Base-by-base conservation (phyloP, 352 stramenopile genomes). In the Globisporangium nodosum region DNA sequence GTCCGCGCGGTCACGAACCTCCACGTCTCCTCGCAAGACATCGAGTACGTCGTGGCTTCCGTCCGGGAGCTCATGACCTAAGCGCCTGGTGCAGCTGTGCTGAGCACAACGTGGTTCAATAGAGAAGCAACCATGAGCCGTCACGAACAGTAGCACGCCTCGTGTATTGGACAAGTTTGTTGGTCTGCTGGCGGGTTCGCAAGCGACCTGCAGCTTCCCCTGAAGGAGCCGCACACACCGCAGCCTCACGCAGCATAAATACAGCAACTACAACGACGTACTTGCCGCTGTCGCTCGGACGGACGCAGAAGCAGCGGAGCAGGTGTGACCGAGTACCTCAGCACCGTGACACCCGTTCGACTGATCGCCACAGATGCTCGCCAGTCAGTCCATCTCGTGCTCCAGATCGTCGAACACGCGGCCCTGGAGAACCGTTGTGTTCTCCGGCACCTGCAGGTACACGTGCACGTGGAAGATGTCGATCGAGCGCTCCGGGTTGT, bases 401-500 rank as follows among this genome's bases (percentile, higher is more conserved):
- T 81, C 58, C 18, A 94, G 56, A 46, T 88, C 74, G 43, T 92
- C 81, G 45, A 91, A 70, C 48, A 78, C 71, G 16, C 85, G 76
- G 35, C 57, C 72, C 35, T 85, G 75, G 9, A 92, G 63, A 40
- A 94, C 85, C 9, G 73, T 76, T 24, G 69, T 58, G 48, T 64
- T 68, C 12, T 76, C 66, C 8, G 64, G 58, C 46, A 92, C 83
- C 73, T 93, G 85, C 47, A 94, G 75, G 68, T 93, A 94, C 63
- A 94, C 85, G 70, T 94, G 85, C n/a, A 94, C 85, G 63, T 94
- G 85, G 71, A 93, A 94, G 62, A 94, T 93, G 61, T 92, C 75
- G 78, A 94, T 94, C 5, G 85, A 94, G 30, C 85, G 81, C 63
- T 94, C 83, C 49, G 83, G 79, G 56, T 94, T 94, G 69, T 94